A percentile compares a stretch with the other conserved stretches of the same genome.
phyloP scores from a whole-genome alignment of 108 stramenopile genomes.

The Nitzschia inconspicua region DNA sequence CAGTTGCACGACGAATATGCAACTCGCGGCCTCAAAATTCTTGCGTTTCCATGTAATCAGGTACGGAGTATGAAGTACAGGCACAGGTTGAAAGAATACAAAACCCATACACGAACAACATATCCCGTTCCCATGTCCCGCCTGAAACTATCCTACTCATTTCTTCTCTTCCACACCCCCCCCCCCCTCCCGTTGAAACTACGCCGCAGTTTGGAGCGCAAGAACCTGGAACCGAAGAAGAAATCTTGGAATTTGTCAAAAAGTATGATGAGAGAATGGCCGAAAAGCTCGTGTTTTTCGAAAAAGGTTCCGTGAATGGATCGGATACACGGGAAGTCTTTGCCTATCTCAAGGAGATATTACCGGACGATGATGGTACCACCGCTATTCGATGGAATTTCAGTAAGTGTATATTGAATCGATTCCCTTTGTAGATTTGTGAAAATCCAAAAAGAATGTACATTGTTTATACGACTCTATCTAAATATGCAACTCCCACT shows the following conservation, averaged over 20 bases:
- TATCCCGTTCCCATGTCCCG: too few species aligned
- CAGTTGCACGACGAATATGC: conserved; percentile 52
- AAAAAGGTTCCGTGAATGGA: conserved; percentile 79
- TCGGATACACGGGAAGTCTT: conserved; percentile 68
- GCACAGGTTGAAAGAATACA: too few species aligned
- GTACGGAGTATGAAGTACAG: too few species aligned
- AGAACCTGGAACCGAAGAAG: conserved; percentile 70
- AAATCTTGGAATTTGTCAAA: too few species aligned
- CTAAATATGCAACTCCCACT: not conserved
- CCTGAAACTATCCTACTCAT: too few species aligned
- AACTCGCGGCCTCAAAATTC: conserved; percentile 53
- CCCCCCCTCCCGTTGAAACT: too few species aligned
- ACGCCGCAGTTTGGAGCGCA: conserved; percentile 72
- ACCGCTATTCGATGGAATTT: conserved; percentile 57
- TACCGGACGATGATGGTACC: conserved; percentile 56
- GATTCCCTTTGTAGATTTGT: not conserved
- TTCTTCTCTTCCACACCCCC: too few species aligned
- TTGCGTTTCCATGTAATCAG: conserved; percentile 86
- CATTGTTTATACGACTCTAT: not conserved
- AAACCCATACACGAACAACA: too few species aligned
- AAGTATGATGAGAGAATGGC: too few species aligned
- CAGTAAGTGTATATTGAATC: conserved; percentile 15
- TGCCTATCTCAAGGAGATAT: conserved; percentile 50
- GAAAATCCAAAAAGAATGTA: not conserved
- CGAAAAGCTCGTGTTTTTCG: conserved; percentile 70